Base-by-base conservation (phyloP, 805 yeast genomes). In the Clavispora carvajalis region DNA sequence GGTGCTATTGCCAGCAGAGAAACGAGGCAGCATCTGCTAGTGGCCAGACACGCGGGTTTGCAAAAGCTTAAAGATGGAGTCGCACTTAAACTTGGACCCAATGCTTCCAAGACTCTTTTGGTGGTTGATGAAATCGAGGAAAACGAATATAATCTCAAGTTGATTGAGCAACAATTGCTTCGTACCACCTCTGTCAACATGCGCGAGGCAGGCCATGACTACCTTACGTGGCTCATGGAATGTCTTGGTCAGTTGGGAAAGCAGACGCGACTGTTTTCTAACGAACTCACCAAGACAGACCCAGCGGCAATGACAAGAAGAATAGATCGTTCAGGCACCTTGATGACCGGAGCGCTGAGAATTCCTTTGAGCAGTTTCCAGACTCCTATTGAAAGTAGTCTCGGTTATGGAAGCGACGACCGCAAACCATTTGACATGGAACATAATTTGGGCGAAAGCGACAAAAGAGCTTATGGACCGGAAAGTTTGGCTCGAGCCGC, bases 51-150 rank as follows among this genome's bases (percentile, higher is more conserved):
- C 43, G 53, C 59, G 18, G 67, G 65, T 50, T 60, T 69, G 18
- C 60, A 67, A 37, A 54, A 58, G 16, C 63, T 57, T 33, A 47
- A 72, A 28, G 65, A 70, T 40, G 71, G 67, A 1, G 62, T 63
- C 33, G 79, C 74, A 43, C 59, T 69, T 30, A 57, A 47, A 30
- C 54, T 47, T 44, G 82, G 81, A 3, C 71, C 59, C 2, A 59
- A 69, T 36, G 67, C 73, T 22, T 67, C 72, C 13, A 58, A 56
- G 7, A 66, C 77, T 0, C 57, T 69, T 12, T 53, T 76, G 15
- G 57, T 73, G 1, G 64, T 62, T 41, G 85, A 79, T 49, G 64
- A 67, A 38, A 53, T 79, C 24, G 84, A 79, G 52, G 79, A 74
- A 46, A 58, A 71, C 40, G 65, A 67, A 33, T 67, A 71, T 44